These are phyloP conservation scores for Oxytropis ochrocephala DNA, from an alignment of 306 rosid species.

Conservation along the genomic window DNA sequence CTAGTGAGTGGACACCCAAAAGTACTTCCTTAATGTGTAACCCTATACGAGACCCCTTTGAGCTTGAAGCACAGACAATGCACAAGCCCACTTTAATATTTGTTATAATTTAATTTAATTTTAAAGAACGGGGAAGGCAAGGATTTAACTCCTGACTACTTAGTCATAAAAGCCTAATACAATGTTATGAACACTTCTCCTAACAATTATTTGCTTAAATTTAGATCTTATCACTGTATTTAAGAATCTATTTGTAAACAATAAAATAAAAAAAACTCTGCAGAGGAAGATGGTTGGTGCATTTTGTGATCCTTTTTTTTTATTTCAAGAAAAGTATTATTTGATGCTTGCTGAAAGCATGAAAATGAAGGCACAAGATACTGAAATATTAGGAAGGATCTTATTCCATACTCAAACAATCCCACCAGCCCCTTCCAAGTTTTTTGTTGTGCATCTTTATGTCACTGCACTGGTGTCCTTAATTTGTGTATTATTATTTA, in stretches of 20 bases:
- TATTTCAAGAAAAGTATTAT: background rate
- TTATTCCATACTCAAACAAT: background rate
- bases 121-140: background rate
- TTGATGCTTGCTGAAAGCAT: background rate
- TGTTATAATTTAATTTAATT: background rate
- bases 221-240: background rate
- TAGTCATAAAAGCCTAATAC: background rate
- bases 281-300: background rate
- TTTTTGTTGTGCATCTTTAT: background rate
- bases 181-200: background rate
- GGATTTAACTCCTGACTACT: background rate
- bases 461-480: background rate
- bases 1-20: background rate
- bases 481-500: slow-evolving; percentile 18
- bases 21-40: background rate
- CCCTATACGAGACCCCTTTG: background rate
- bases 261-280: background rate
- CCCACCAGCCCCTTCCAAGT: background rate
- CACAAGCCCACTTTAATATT: background rate
- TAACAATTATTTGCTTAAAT: too few species aligned
- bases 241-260: background rate
- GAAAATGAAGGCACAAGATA: background rate
- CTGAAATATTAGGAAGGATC: background rate
- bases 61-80: background rate
- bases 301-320: background rate